Evolutionary conservation across 768 basidiomycete genomes (phyloP).

Genomic region (Tylopilus cervinicoccineus): DNA sequence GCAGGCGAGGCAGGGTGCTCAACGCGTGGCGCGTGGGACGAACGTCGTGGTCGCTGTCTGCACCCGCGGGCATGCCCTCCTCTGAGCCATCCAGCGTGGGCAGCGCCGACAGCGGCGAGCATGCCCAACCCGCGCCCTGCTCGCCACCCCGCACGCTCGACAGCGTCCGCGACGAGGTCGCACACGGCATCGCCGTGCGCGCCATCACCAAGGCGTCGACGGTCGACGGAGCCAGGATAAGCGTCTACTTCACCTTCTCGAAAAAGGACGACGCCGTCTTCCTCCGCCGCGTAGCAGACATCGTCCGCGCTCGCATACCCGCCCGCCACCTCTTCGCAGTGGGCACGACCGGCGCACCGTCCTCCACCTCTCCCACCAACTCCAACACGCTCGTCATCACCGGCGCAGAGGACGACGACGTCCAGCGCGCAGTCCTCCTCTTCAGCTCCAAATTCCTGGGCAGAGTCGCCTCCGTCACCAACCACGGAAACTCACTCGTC

Average conservation of each 20-base stretch:
- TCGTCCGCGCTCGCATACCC: slow-evolving; percentile 40
- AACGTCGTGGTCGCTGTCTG: too few relatives aligned
- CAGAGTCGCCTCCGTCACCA: slow-evolving; percentile 41
- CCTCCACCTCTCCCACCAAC: slow-evolving; percentile 20
- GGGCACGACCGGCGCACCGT: slow-evolving; percentile 43
- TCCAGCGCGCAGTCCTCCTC: slow-evolving; percentile 67
- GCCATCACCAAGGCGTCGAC: slow-evolving; percentile 46
- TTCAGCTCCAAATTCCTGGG: slow-evolving; percentile 67
- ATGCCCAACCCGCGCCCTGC: neutral
- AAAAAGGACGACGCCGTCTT: slow-evolving; percentile 55
- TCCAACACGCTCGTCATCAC: slow-evolving; percentile 53
- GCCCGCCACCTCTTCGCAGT: slow-evolving; percentile 52
- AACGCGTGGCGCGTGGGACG: too few relatives aligned
- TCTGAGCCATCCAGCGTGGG: slow-evolving; percentile 26
- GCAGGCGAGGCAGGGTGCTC: too few relatives aligned
- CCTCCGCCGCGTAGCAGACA: slow-evolving; percentile 49
- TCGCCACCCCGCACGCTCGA: slow-evolving; percentile 45
- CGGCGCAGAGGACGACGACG: slow-evolving; percentile 49
- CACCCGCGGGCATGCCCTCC: too few relatives aligned
- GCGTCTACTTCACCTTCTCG: slow-evolving; percentile 58
- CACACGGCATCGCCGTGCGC: slow-evolving; percentile 52
- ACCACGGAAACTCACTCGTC: slow-evolving; percentile 34
- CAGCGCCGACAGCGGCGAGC: slow-evolving; percentile 1
- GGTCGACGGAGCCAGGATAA: slow-evolving; percentile 53
- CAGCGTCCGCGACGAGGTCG: slow-evolving; percentile 57